phyloP scores from a whole-genome alignment of 2,329 filamentous ascomycete species.

The Colletotrichum orchidophilum region DNA sequence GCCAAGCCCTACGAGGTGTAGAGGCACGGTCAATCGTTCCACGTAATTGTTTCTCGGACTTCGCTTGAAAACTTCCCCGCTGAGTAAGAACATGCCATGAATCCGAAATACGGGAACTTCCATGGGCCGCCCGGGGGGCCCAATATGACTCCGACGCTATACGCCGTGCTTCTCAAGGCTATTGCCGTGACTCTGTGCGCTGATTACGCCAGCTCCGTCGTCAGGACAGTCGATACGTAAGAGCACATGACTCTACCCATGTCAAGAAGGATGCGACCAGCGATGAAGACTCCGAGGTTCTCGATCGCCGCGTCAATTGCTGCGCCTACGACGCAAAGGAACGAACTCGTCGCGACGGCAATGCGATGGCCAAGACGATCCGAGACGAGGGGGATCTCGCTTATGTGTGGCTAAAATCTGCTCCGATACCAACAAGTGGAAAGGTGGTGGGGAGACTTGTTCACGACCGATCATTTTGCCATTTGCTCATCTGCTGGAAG shows the following conservation, averaged over 20 bases:
- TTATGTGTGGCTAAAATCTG: constrained; percentile 44
- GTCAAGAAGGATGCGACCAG: constrained; percentile 52
- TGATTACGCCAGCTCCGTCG: constrained; percentile 40
- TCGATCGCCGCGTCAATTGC: constrained; percentile 53
- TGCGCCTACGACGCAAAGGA: constrained; percentile 46
- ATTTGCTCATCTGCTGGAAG: constrained; percentile 53
- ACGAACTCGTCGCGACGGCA: constrained; percentile 43
- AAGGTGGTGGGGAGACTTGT: background rate
- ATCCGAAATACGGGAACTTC: constrained; percentile 38
- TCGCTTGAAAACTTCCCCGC: background rate
- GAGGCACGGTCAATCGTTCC: background rate
- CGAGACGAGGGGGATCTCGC: constrained; percentile 44
- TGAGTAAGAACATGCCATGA: constrained; percentile 3
- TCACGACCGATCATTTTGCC: constrained; percentile 44
- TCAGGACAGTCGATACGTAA: constrained; percentile 58
- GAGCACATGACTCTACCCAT: constrained; percentile 54
- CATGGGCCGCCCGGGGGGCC: constrained; percentile 51
- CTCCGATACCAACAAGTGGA: background rate
- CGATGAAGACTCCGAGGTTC: constrained; percentile 54
- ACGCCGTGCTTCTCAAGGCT: constrained; percentile 47
- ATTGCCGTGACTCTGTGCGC: constrained; percentile 39
- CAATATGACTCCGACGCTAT: constrained; percentile 48
- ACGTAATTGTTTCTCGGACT: background rate
- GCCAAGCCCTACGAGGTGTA: constrained; percentile 11
- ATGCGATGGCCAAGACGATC: constrained; percentile 43